These are phyloP conservation scores for Coprinopsis sp. DNA, from an alignment of 768 basidiomycete genomes.

Conservation along the genomic window DNA sequence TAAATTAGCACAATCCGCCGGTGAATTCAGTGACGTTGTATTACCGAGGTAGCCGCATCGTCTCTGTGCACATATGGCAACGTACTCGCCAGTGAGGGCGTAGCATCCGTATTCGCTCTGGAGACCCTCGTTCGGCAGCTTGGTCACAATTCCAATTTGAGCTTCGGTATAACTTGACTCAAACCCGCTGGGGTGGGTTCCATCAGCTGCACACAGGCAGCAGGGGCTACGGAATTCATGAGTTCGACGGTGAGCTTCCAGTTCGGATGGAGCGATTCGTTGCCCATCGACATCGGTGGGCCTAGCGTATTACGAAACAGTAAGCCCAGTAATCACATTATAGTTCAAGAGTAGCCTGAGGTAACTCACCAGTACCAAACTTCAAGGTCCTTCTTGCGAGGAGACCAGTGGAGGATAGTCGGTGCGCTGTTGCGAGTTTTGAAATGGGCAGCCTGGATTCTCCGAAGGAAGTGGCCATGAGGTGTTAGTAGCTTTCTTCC, in stretches of 20 bases:
- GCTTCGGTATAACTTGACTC: constrained; percentile 4
- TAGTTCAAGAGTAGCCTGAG: neutral
- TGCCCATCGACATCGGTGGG: neutral
- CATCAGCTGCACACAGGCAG: constrained; percentile 7
- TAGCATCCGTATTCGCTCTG: no score
- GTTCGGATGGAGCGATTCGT: neutral
- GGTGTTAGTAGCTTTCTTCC: no score
- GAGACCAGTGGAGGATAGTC: neutral
- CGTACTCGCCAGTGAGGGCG: neutral
- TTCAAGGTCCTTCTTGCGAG: neutral
- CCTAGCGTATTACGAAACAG: neutral
- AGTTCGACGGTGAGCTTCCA: neutral
- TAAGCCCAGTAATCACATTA: neutral
- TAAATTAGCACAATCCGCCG: neutral
- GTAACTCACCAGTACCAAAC: neutral
- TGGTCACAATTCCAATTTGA: neutral
- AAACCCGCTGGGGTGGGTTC: no score
- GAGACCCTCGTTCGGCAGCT: no score
- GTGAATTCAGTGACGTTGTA: neutral
- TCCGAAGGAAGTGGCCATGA: neutral
- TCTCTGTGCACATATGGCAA: neutral
- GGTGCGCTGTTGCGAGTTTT: neutral
- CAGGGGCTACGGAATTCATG: constrained; percentile 1
- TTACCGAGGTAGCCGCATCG: constrained; percentile 1
- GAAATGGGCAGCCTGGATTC: neutral